phyloP scores from a whole-genome alignment of 176 grass and related monocot genomes.

The Carex myosuroides region DNA sequence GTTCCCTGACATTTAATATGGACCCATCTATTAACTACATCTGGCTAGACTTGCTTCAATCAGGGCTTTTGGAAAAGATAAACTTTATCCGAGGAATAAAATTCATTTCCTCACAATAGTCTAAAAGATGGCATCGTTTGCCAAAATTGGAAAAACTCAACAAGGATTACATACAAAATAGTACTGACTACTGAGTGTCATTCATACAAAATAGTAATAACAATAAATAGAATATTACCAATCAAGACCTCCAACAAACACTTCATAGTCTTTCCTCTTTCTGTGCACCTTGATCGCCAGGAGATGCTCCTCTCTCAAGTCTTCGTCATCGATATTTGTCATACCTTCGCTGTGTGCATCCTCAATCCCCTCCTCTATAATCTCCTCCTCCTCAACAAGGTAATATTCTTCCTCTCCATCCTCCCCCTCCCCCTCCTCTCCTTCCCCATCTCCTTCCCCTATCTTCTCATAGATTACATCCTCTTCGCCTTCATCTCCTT shows the following conservation, averaged over 20 bases:
- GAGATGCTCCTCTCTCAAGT: conserved; percentile 18
- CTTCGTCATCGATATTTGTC: conserved; percentile 10
- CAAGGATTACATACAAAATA: background rate
- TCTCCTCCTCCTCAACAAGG: conserved; percentile 72
- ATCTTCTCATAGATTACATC: conserved; percentile 59
- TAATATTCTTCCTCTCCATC: conserved; percentile 54
- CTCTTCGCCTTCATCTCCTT: conserved; percentile 61
- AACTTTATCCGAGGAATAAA: background rate
- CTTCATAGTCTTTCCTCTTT: conserved; percentile 24
- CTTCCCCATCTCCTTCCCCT: conserved; percentile 48
- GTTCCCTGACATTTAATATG: background rate
- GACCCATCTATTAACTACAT: background rate
- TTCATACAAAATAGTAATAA: background rate
- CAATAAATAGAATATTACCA: conserved; percentile 21
- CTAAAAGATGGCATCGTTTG: background rate
- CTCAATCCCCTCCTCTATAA: conserved; percentile 54
- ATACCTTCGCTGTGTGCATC: conserved; percentile 50
- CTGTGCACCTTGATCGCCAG: conserved; percentile 17
- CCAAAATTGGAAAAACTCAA: conserved; percentile 5
- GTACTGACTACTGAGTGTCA: background rate
- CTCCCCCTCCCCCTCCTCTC: conserved; percentile 59
- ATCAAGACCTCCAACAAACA: conserved; percentile 24
- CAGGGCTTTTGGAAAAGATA: background rate
- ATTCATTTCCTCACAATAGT: background rate
- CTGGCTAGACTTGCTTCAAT: background rate